phyloP scores from a whole-genome alignment of 192 early-diverging fungal species.

The Obelidium mucronatum region DNA sequence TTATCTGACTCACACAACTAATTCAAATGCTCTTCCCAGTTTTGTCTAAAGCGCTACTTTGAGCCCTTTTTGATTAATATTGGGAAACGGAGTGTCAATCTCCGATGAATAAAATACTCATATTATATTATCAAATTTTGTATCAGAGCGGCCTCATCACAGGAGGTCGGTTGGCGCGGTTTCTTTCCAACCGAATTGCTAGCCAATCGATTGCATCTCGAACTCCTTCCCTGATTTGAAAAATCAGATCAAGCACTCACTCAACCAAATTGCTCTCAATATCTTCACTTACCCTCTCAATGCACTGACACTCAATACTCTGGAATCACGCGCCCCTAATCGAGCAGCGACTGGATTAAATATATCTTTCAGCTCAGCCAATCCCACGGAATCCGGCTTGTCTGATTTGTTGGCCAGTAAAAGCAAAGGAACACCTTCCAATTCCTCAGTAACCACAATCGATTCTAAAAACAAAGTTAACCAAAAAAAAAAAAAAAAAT shows the following conservation, averaged over 20 bases:
- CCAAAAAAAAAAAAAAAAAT: too few species aligned
- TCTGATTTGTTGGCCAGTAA: conserved; percentile 98
- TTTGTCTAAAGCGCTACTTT: too few species aligned
- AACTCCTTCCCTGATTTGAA: conserved; percentile 73
- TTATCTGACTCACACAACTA: too few species aligned
- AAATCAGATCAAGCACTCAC: conserved; percentile 15
- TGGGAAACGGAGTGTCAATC: too few species aligned
- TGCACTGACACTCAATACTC: conserved; percentile 83
- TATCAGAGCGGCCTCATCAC: conserved; percentile 51
- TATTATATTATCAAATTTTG: too few species aligned
- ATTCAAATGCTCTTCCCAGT: too few species aligned
- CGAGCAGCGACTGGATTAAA: conserved; percentile 87
- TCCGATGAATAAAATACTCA: too few species aligned
- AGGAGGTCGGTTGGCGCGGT: conserved; percentile 81
- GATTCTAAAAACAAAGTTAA: conserved; percentile 59
- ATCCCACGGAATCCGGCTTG: conserved; percentile 64
- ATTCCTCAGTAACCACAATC: conserved; percentile 75
- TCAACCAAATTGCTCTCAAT: neutral
- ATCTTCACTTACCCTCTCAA: conserved; percentile 74
- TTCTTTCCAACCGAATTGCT: conserved; percentile 79
- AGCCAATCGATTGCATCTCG: conserved; percentile 93
- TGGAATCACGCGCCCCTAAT: conserved; percentile 85
- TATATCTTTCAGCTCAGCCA: conserved; percentile 89
- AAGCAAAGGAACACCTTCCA: conserved; percentile 87
- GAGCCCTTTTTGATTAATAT: too few species aligned